Percentiles rank a stretch among this genome's conserved stretches.
phyloP scores from a whole-genome alignment of 164 flowering plant genomes.

The Vitis labrusca region DNA sequence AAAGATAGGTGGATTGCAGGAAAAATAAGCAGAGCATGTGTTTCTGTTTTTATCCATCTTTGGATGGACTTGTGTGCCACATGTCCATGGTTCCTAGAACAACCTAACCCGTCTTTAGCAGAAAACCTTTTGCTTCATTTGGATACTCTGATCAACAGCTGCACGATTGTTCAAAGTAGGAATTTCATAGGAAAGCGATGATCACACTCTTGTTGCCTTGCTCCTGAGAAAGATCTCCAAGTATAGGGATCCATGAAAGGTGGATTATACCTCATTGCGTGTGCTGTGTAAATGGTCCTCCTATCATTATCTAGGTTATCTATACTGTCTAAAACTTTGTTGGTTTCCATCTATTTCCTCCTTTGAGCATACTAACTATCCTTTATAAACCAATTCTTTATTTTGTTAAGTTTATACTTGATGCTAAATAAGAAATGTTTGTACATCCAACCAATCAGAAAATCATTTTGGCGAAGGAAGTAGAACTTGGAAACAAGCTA shows the following conservation, averaged over 20 bases:
- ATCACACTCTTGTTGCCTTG: background rate
- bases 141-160: no score
- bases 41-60: no score
- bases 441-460: background rate
- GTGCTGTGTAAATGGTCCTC: background rate
- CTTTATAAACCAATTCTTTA: background rate
- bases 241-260: background rate
- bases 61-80: no score
- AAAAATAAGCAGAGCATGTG: no score
- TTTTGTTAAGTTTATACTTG: background rate
- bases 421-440: background rate
- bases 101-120: no score
- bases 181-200: no score
- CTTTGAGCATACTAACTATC: no score
- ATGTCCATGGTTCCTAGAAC: no score
- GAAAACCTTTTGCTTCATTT: no score
- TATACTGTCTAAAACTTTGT: background rate
- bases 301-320: background rate
- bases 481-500: background rate
- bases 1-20: no score
- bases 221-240: background rate
- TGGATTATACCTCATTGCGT: background rate
- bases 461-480: background rate
- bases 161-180: no score
- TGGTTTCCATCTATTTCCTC: background rate